Percentiles rank a stretch among this genome's conserved stretches.
Evolutionary conservation across 2,329 filamentous ascomycete genomes (phyloP).

Genomic region (Daldinia sp.): DNA sequence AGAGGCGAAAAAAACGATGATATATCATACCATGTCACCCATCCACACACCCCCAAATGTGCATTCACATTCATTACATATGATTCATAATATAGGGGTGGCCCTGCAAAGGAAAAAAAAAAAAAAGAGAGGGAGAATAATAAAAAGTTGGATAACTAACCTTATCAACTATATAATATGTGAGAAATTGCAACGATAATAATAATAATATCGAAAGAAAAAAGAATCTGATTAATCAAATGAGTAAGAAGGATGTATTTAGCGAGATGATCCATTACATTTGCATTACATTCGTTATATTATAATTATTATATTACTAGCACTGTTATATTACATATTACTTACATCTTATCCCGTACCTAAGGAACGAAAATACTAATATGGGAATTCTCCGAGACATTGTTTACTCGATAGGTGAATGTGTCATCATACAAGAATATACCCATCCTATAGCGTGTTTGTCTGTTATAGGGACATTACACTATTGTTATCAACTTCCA

Average conservation of each 20-base stretch:
- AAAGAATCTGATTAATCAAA: slow-evolving; percentile 12
- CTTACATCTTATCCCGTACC: not conserved
- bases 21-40: not conserved
- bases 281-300: slow-evolving; percentile 13
- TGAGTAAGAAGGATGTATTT: slow-evolving; percentile 19
- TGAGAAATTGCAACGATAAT: not conserved
- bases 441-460: not conserved
- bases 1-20: slow-evolving; percentile 2
- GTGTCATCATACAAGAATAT: slow-evolving; percentile 3
- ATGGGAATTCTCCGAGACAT: slow-evolving; percentile 39
- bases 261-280: slow-evolving; percentile 28
- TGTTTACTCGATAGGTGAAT: slow-evolving; percentile 15
- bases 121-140: not conserved
- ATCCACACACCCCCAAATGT: not conserved
- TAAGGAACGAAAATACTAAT: slow-evolving; percentile 16
- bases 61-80: not conserved
- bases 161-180: not conserved
- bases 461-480: not conserved
- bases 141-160: not conserved
- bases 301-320: slow-evolving; percentile 4
- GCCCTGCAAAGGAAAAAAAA: not conserved
- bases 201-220: not conserved
- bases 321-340: not conserved
- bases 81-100: not conserved
- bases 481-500: too few species aligned